phyloP scores from a whole-genome alignment of 768 basidiomycete genomes.

The Rhodosporidiobolus sp. region DNA sequence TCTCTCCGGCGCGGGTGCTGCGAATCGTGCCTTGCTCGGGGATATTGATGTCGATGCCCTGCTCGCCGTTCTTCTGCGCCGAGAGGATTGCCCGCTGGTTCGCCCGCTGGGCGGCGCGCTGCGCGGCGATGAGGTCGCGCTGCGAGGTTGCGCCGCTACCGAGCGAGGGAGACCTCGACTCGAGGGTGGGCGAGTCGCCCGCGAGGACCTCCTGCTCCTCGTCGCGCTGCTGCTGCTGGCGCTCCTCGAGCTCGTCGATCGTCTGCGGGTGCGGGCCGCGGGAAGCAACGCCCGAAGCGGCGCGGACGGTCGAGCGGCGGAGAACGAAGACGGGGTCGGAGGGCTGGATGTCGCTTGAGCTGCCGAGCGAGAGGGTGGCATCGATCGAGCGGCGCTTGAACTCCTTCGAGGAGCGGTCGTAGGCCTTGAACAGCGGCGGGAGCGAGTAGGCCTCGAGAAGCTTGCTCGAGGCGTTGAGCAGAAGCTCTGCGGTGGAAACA shows the following conservation, averaged over 20 bases:
- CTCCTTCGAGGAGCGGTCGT: constrained; percentile 61
- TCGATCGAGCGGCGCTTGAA: constrained; percentile 84
- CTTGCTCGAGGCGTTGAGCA: constrained; percentile 73
- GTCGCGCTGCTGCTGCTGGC: constrained; percentile 8
- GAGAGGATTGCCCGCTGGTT: constrained; percentile 81
- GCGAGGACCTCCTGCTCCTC: constrained; percentile 1
- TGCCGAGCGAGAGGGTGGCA: constrained; percentile 67
- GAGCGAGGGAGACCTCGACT: not conserved
- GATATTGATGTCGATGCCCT: constrained; percentile 83
- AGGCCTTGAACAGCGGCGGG: constrained; percentile 67
- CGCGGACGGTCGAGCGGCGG: constrained; percentile 55
- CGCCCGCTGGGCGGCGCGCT: constrained; percentile 78
- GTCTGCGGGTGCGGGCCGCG: constrained; percentile 22
- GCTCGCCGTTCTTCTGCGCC: constrained; percentile 74
- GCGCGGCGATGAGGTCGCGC: constrained; percentile 89
- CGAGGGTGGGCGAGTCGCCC: not conserved
- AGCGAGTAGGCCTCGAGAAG: constrained; percentile 70
- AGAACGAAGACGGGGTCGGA: constrained; percentile 76
- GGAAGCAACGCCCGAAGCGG: constrained; percentile 46
- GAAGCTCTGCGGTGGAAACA: constrained; percentile 53
- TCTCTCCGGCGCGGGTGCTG: constrained; percentile 62
- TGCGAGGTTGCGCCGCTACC: constrained; percentile 45
- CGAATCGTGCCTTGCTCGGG: constrained; percentile 81
- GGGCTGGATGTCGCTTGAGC: constrained; percentile 66
- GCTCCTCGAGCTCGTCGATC: constrained; percentile 36